phyloP scores from a whole-genome alignment of 169 alveolate species.

The Eimeria tenella region DNA sequence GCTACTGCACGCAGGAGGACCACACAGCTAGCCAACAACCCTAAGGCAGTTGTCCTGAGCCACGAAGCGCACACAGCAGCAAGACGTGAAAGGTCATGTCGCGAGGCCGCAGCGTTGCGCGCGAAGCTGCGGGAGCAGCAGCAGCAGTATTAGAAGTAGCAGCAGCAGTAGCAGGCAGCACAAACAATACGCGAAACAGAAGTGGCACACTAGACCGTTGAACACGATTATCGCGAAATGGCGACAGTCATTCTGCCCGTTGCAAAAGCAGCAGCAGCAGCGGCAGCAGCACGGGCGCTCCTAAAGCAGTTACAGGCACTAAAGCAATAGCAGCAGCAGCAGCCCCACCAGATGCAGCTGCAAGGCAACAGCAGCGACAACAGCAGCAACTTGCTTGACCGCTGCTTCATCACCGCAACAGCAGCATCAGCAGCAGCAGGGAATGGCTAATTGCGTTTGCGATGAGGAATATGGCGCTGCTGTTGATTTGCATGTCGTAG shows the following conservation, averaged over 20 bases:
- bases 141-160: background rate
- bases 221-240: too few relatives aligned
- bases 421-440: background rate
- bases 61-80: background rate
- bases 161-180: background rate
- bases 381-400: background rate
- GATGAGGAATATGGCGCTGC: conserved; percentile 15
- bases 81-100: background rate
- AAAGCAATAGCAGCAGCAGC: background rate
- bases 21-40: background rate
- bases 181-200: background rate
- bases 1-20: background rate
- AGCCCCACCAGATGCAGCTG: too few relatives aligned
- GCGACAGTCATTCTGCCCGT: too few relatives aligned
- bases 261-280: too few relatives aligned
- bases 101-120: background rate
- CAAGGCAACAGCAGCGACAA: background rate
- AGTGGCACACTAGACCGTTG: too few relatives aligned
- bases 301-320: background rate
- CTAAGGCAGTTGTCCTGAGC: background rate
- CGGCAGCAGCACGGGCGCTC: too few relatives aligned
- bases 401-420: too few relatives aligned
- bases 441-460: background rate
- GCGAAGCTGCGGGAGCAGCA: background rate
- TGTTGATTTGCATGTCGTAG: conserved; percentile 6